phyloP scores from a whole-genome alignment of 1,139 yeast genomes.

The Taphrina populina region DNA sequence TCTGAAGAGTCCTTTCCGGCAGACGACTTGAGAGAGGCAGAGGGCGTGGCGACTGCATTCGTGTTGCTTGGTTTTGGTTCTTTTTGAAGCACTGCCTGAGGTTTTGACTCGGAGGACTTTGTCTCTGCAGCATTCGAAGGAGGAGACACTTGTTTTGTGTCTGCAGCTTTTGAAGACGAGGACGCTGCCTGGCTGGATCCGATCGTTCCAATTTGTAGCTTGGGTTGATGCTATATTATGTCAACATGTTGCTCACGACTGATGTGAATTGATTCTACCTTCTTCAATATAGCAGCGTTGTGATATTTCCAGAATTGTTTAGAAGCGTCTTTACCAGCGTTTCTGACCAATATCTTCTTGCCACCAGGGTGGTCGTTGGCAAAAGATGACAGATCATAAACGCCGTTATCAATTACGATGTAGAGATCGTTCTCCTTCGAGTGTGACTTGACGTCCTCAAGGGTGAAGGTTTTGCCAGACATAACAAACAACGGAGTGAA shows the following conservation, averaged over 20 bases:
- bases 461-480: slow-evolving; percentile 26
- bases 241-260: neutral
- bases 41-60: slow-evolving; percentile 22
- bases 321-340: slow-evolving; percentile 88
- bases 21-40: slow-evolving; percentile 1
- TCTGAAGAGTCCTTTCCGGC: slow-evolving; percentile 27
- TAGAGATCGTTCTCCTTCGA: slow-evolving; percentile 22
- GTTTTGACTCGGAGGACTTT: slow-evolving; percentile 6
- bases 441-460: slow-evolving; percentile 28
- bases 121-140: neutral
- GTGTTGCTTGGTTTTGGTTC: slow-evolving; percentile 21
- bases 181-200: slow-evolving; percentile 34
- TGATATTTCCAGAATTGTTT: slow-evolving; percentile 62
- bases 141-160: neutral
- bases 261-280: slow-evolving; percentile 24
- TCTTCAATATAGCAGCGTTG: slow-evolving; percentile 48
- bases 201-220: slow-evolving; percentile 46
- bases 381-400: slow-evolving; percentile 77
- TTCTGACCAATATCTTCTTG: slow-evolving; percentile 61
- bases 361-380: slow-evolving; percentile 78
- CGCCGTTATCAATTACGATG: slow-evolving; percentile 45
- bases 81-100: slow-evolving; percentile 9
- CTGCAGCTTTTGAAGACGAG: slow-evolving; percentile 6
- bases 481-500: no score
- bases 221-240: slow-evolving; percentile 43